Evolutionary conservation across 768 basidiomycete genomes (phyloP).

Genomic region (Leccinum obscurum): DNA sequence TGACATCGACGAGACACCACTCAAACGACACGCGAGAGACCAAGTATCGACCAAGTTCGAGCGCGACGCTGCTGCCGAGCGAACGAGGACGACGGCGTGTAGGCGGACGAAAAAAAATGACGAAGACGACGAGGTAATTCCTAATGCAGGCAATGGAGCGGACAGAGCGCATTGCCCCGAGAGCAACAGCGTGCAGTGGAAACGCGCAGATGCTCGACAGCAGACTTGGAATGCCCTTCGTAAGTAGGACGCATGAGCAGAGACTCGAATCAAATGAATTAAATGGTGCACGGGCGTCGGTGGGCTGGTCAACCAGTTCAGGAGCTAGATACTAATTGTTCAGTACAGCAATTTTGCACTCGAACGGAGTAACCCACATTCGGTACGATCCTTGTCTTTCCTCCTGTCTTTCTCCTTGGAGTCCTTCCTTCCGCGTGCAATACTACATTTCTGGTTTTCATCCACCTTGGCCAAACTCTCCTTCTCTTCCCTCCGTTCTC

Average conservation of each 20-base stretch:
- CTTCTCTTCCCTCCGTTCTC: constrained; percentile 11
- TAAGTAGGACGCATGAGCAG: constrained; percentile 31
- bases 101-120: no score
- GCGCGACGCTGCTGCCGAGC: no score
- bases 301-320: constrained; percentile 37
- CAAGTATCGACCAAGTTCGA: no score
- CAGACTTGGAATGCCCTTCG: constrained; percentile 17
- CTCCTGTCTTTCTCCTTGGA: constrained; percentile 52
- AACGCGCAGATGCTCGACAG: constrained; percentile 11
- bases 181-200: constrained; percentile 11
- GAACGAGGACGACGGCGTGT: no score
- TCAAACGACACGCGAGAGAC: no score
- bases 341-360: not conserved
- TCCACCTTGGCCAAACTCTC: constrained; percentile 39
- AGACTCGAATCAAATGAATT: constrained; percentile 60
- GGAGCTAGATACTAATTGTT: constrained; percentile 42
- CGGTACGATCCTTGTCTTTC: constrained; percentile 36
- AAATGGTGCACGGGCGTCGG: constrained; percentile 49
- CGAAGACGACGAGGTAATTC: no score
- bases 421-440: constrained; percentile 69
- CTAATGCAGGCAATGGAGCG: no score
- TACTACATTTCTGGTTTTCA: constrained; percentile 55
- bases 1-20: no score
- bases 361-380: constrained; percentile 19
- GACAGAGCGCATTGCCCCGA: no score